Evolutionary conservation across 2,329 filamentous ascomycete species (phyloP).

Genomic region (Biscogniauxia sp.): DNA sequence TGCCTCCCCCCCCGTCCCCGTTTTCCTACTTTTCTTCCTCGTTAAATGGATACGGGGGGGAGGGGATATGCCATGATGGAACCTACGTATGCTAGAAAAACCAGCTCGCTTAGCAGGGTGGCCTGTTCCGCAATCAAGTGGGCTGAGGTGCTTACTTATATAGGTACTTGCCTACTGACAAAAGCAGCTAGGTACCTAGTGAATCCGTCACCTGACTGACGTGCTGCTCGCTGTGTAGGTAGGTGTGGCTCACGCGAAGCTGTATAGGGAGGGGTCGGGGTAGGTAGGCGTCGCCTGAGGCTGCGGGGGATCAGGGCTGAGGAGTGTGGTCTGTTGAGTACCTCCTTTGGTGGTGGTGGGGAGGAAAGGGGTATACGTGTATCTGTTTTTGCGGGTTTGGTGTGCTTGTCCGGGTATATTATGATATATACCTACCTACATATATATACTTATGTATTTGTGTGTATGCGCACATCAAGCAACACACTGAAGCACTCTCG

Average conservation of each 20-base stretch:
- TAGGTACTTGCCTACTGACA: too few species aligned
- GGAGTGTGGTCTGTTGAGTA: background rate
- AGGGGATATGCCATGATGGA: background rate
- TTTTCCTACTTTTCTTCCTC: background rate
- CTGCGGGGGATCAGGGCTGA: background rate
- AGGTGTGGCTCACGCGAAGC: background rate
- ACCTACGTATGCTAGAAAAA: too few species aligned
- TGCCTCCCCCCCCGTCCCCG: too few species aligned
- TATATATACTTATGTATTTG: too few species aligned
- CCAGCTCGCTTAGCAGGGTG: too few species aligned
- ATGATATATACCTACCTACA: too few species aligned
- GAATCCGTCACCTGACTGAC: background rate
- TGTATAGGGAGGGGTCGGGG: background rate
- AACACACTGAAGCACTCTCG: too few species aligned
- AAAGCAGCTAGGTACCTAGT: background rate
- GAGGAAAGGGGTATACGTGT: background rate
- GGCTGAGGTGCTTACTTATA: too few species aligned
- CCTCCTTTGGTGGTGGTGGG: background rate
- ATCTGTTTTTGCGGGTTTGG: background rate
- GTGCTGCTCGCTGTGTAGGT: background rate
- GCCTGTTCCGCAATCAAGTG: too few species aligned
- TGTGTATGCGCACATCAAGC: too few species aligned
- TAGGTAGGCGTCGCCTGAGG: background rate
- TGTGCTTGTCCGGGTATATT: background rate
- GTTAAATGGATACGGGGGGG: background rate